Base-by-base conservation (phyloP, 2,329 filamentous ascomycete genomes). In the Trichoderma simmonsii region DNA sequence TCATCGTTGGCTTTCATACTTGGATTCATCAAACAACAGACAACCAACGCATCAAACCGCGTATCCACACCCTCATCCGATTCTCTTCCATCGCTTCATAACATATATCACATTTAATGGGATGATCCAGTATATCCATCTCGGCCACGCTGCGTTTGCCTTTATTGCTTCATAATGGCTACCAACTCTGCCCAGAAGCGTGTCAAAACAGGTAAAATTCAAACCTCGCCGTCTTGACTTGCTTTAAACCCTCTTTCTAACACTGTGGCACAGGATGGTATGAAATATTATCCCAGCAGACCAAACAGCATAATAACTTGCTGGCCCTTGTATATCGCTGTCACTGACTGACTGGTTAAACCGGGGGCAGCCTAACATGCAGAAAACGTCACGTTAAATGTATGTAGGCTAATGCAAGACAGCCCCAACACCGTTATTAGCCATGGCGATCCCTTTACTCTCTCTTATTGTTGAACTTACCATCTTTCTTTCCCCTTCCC, bases 351-450 rank as follows among this genome's bases (percentile, higher is more conserved):
- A 70, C 59, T 54, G 39, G 39, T 21, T 48, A 24, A 56, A 56
- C 21, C 28, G 28, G 59, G 36, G 43, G 51, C 43, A 70, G 59
- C 43, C 24, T 70, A 28, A 63, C 67, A n/a, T 70, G 67, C 59
- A 63, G 67, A 15, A 70, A 62, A 62, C 67, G 67, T 21, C 67
- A 61, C 48, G 39, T 70, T 6, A 62, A 70, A 18, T 70, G 67
- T 70, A 61, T 63, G 67, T 70, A 51, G 56, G 59, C 39, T 62
- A 54, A 62, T 57, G 48, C 51, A 34, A 5, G 43, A 12, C 21
- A 56, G 6, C 43, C 43, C 43, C 15, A 21, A 21, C n/a, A 21
- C n/a, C n/a, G 11, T 51, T 24, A 21, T 11, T n/a, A 57, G 12
- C 30, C n/a, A n/a, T 36, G 28, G 11, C n/a, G 43, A 57, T n/a